Evolutionary conservation across 2,329 filamentous ascomycete species (phyloP).

Genomic region (Parastagonospora avenae): DNA sequence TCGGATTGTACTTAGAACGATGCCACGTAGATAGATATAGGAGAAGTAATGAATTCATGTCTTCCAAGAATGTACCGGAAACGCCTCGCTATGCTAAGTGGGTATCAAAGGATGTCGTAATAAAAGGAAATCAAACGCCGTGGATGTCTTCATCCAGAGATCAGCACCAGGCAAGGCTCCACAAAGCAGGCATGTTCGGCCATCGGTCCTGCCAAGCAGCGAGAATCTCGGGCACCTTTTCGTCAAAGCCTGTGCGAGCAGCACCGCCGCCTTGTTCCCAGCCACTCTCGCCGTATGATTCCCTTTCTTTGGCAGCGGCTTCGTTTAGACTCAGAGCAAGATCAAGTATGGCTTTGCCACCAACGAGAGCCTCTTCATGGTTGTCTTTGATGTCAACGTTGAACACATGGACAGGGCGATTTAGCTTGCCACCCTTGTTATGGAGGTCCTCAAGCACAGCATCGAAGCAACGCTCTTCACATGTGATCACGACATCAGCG

Average conservation of each 20-base stretch:
- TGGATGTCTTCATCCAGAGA: neutral
- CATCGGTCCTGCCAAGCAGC: constrained; percentile 94
- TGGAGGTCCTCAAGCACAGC: constrained; percentile 94
- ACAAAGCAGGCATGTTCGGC: constrained; percentile 87
- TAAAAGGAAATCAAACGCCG: neutral
- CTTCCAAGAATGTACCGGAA: neutral
- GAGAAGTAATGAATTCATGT: too few relatives aligned
- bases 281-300: constrained; percentile 63
- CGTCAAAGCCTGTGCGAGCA: constrained; percentile 83
- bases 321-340: constrained; percentile 84
- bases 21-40: too few relatives aligned
- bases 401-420: constrained; percentile 94
- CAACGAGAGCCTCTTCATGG: constrained; percentile 91
- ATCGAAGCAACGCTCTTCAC: constrained; percentile 98
- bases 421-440: constrained; percentile 81
- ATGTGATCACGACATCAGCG: constrained; percentile 94
- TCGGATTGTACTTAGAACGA: too few relatives aligned
- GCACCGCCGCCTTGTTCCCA: constrained; percentile 67
- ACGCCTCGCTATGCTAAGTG: constrained; percentile 32
- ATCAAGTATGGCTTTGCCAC: constrained; percentile 89
- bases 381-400: constrained; percentile 99
- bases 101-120: constrained; percentile 21
- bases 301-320: constrained; percentile 77
- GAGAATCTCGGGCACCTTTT: constrained; percentile 88
- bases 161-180: constrained; percentile 90